phyloP scores from a whole-genome alignment of 768 basidiomycete genomes.

The Pisolithus tinctorius region DNA sequence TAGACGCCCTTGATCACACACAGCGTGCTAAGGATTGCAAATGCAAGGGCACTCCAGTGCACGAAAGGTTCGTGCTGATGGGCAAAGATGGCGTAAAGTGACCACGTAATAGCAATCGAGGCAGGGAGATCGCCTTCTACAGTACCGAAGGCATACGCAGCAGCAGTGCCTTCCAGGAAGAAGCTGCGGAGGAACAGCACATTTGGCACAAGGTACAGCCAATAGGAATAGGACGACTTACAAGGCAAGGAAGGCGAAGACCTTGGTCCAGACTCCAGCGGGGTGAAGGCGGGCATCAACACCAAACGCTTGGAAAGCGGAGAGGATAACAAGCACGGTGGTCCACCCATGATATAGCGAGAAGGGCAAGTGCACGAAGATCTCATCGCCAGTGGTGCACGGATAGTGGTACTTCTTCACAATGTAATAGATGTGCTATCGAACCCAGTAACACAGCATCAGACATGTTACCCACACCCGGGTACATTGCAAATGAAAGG shows the following conservation, averaged over 20 bases:
- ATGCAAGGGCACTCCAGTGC: constrained; percentile 84
- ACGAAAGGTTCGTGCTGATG: constrained; percentile 68
- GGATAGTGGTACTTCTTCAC: constrained; percentile 82
- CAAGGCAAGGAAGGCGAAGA: constrained; percentile 91
- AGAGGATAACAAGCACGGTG: constrained; percentile 74
- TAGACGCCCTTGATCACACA: constrained; percentile 76
- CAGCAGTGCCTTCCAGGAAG: constrained; percentile 89
- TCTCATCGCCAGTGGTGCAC: constrained; percentile 62
- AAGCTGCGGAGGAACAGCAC: constrained; percentile 39
- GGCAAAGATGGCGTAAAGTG: constrained; percentile 88
- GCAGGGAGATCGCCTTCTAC: constrained; percentile 90
- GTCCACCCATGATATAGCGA: constrained; percentile 94
- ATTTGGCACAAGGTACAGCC: constrained; percentile 1
- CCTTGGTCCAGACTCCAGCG: constrained; percentile 87
- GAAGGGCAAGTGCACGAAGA: constrained; percentile 94
- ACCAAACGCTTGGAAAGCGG: constrained; percentile 87
- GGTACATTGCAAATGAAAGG: constrained; percentile 8
- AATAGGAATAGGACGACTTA: constrained; percentile 29
- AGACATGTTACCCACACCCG: not conserved
- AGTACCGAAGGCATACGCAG: constrained; percentile 90
- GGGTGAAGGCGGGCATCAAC: constrained; percentile 55
- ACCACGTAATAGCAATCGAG: constrained; percentile 85
- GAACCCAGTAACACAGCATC: not conserved
- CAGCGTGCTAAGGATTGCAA: constrained; percentile 77
- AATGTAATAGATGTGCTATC: constrained; percentile 85